These are phyloP conservation scores for Nicotiana obtusifolia DNA, from an alignment of 257 asterid species.

Conservation along the genomic window DNA sequence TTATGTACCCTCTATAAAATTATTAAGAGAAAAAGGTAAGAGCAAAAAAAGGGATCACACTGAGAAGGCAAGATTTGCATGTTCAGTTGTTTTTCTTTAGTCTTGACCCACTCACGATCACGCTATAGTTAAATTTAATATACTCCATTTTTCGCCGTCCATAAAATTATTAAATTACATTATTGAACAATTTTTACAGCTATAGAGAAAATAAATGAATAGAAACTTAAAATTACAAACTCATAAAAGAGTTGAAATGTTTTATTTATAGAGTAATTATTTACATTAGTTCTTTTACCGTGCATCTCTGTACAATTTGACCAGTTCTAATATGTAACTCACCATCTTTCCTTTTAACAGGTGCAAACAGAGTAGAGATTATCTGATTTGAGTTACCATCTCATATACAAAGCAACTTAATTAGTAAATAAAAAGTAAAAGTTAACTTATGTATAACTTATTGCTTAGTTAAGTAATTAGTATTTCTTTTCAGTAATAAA, in stretches of 20 bases:
- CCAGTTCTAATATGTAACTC: not conserved
- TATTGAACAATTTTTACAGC: not conserved
- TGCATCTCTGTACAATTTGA: not conserved
- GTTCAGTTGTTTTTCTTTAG: slow-evolving; percentile 21
- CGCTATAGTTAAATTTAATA: not conserved
- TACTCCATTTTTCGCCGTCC: not conserved
- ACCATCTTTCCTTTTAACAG: not conserved
- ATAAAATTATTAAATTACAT: not conserved
- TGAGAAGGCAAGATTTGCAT: slow-evolving; percentile 28
- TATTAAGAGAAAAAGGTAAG: not conserved
- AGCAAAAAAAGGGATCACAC: not conserved
- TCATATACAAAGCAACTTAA: not conserved
- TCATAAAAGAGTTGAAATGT: not conserved
- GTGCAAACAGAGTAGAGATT: not conserved
- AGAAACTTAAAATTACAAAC: not conserved
- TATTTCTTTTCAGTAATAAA: not conserved
- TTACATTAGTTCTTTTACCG: not conserved
- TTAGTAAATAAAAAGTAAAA: not conserved
- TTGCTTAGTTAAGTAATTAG: not conserved
- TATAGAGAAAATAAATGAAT: not conserved
- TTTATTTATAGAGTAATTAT: not conserved
- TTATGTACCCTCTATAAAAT: not conserved
- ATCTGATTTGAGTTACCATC: not conserved
- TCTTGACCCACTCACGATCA: slow-evolving; percentile 15
- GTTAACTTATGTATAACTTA: not conserved